A percentile compares a stretch with the other conserved stretches of the same genome.
Evolutionary conservation across 768 basidiomycete species (phyloP).

Genomic region (Pleurotus tuber-regium): DNA sequence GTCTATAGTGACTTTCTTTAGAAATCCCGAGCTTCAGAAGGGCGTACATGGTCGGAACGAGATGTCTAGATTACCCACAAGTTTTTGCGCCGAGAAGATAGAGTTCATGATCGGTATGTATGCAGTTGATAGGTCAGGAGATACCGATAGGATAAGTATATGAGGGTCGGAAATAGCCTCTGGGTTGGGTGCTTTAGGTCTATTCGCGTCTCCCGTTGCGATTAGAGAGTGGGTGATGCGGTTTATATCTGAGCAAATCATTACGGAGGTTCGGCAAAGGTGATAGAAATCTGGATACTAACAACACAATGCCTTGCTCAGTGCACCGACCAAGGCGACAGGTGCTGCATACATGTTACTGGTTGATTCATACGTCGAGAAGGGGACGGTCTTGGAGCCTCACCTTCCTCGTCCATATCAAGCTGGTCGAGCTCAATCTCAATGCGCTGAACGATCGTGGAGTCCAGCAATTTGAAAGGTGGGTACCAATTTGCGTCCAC

Average conservation of each 20-base stretch:
- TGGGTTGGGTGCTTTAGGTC: constrained; percentile 28
- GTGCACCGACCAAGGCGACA: constrained; percentile 78
- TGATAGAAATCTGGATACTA: constrained; percentile 21
- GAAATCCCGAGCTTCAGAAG: constrained; percentile 1
- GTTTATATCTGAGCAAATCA: constrained; percentile 35
- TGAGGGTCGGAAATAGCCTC: constrained; percentile 34
- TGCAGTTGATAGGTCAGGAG: constrained; percentile 82
- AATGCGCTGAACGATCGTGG: constrained; percentile 60
- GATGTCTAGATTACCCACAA: constrained; percentile 47
- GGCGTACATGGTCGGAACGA: constrained; percentile 7
- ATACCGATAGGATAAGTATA: constrained; percentile 80
- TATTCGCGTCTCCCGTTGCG: constrained; percentile 24
- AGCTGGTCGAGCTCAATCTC: constrained; percentile 58
- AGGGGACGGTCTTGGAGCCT: constrained; percentile 15
- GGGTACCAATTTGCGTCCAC: constrained; percentile 81
- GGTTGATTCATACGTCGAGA: not conserved
- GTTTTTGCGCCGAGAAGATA: constrained; percentile 98
- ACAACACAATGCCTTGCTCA: constrained; percentile 95
- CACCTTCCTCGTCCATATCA: constrained; percentile 48
- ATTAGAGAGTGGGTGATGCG: constrained; percentile 30
- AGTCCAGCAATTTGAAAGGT: constrained; percentile 78
- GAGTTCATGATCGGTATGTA: constrained; percentile 99
- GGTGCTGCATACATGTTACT: constrained; percentile 36
- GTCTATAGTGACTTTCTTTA: constrained; percentile 94
- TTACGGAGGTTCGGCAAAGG: not conserved